A percentile compares a stretch with the other conserved stretches of the same genome.
Evolutionary conservation across 495 filamentous ascomycete species (phyloP).

Genomic region (Baudoinia panamericana): DNA sequence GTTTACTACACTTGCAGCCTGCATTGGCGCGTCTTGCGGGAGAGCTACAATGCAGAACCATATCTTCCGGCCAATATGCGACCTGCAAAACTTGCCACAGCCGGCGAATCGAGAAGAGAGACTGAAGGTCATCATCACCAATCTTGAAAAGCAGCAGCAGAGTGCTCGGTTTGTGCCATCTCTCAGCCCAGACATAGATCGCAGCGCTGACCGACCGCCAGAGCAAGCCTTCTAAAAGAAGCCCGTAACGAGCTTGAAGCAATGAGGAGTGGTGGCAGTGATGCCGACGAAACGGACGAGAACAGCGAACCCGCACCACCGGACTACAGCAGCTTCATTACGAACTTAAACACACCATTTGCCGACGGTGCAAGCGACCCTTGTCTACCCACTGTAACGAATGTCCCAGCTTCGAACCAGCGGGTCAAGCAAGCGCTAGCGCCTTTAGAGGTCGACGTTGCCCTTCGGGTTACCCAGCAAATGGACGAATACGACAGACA

Average conservation of each 20-base stretch:
- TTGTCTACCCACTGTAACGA: not conserved
- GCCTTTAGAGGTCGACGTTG: not conserved
- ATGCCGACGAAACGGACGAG: not conserved
- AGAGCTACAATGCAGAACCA: constrained; percentile 10
- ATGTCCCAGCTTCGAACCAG: not conserved
- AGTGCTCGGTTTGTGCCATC: not conserved
- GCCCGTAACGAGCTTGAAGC: not conserved
- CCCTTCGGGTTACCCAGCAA: not conserved
- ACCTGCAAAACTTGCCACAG: not conserved
- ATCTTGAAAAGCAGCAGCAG: constrained; percentile 4
- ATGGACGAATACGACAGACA: constrained; percentile 6
- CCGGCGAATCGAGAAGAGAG: constrained; percentile 1
- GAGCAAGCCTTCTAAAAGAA: constrained; percentile 1
- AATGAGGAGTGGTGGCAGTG: not conserved
- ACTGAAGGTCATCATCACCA: constrained; percentile 2
- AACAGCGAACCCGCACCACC: not conserved
- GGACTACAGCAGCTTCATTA: not conserved
- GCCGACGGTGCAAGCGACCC: constrained; percentile 4
- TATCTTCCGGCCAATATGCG: constrained; percentile 3
- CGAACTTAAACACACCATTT: not conserved
- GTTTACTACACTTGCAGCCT: no score
- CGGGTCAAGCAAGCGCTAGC: constrained; percentile 1
- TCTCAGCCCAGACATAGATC: not conserved
- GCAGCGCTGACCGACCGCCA: not conserved
- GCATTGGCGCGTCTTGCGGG: no score